Conservation (phyloP, 208 protist species). For the Borovskyia barvae region DNA sequence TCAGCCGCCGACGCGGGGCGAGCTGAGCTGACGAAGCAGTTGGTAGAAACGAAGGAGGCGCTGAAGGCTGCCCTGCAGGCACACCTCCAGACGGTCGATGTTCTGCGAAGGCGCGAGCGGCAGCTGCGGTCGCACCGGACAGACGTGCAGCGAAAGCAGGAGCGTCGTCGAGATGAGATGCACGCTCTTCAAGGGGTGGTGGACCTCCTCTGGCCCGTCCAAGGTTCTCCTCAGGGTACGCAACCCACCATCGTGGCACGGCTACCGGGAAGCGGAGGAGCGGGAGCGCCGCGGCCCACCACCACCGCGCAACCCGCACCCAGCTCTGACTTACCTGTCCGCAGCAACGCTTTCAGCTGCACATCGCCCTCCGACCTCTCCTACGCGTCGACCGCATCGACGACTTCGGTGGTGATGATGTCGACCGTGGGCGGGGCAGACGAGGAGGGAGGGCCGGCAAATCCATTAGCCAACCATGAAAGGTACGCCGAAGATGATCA, state of each 20-base stretch:
- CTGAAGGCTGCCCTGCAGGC: slow-evolving; percentile 25
- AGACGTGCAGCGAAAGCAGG: slow-evolving; percentile 7
- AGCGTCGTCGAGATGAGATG: slow-evolving; percentile 9
- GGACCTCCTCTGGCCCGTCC: slow-evolving; percentile 3
- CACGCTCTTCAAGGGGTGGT: slow-evolving; percentile 1
- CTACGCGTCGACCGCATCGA: neutral
- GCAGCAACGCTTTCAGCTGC: neutral
- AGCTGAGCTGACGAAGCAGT: slow-evolving; percentile 1
- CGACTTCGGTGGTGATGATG: slow-evolving; percentile 10
- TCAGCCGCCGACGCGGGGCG: neutral
- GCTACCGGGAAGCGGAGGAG: too few species aligned
- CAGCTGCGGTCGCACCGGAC: slow-evolving; percentile 3
- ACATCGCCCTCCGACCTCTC: neutral
- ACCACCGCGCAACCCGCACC: neutral
- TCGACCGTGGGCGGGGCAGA: slow-evolving; percentile 4
- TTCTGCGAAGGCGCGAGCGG: slow-evolving; percentile 4
- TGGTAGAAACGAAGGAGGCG: slow-evolving; percentile 23
- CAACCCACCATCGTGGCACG: too few species aligned
- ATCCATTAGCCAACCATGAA: neutral
- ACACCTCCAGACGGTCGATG: slow-evolving; percentile 10
- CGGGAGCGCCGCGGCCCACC: neutral
- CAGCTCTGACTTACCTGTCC: neutral
- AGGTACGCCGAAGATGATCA: neutral
- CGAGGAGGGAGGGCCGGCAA: neutral
- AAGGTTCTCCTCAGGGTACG: too few species aligned